phyloP scores from a whole-genome alignment of 345 rosid species.

The Hypericum androsaemum region DNA sequence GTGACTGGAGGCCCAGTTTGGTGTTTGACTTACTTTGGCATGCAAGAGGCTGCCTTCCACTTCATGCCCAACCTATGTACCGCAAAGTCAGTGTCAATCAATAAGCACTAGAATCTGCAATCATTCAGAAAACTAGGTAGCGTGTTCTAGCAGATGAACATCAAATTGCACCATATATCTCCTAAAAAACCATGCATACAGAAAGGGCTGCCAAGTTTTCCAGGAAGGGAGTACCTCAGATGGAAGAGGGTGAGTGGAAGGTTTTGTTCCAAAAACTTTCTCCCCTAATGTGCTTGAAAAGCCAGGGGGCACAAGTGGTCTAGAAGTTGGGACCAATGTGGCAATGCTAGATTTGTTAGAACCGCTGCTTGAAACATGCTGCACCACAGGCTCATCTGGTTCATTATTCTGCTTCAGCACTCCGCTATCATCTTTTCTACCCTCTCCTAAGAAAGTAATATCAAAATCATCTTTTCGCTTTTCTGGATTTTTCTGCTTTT shows the following conservation, averaged over 20 bases:
- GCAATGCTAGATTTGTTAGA: slow-evolving; percentile 33
- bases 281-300: slow-evolving; percentile 45
- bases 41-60: slow-evolving; percentile 34
- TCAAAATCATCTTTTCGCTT: slow-evolving; percentile 55
- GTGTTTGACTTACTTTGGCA: slow-evolving; percentile 26
- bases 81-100: too few species aligned
- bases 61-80: slow-evolving; percentile 43
- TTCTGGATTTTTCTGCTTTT: slow-evolving; percentile 60
- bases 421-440: slow-evolving; percentile 51
- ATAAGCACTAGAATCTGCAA: too few species aligned
- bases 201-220: not conserved
- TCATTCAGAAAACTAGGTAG: too few species aligned
- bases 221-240: slow-evolving; percentile 34
- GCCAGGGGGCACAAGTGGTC: slow-evolving; percentile 98
- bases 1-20: slow-evolving; percentile 28
- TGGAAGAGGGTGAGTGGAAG: slow-evolving; percentile 26
- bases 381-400: not conserved
- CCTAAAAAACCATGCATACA: too few species aligned
- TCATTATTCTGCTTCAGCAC: slow-evolving; percentile 27
- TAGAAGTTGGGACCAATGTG: slow-evolving; percentile 47
- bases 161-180: too few species aligned
- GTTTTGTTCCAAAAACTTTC: slow-evolving; percentile 39
- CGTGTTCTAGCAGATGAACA: too few species aligned
- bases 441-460: slow-evolving; percentile 49
- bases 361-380: slow-evolving; percentile 14